Base-by-base conservation (phyloP, 2,329 filamentous ascomycete species). In the Penicillium sumatraense region DNA sequence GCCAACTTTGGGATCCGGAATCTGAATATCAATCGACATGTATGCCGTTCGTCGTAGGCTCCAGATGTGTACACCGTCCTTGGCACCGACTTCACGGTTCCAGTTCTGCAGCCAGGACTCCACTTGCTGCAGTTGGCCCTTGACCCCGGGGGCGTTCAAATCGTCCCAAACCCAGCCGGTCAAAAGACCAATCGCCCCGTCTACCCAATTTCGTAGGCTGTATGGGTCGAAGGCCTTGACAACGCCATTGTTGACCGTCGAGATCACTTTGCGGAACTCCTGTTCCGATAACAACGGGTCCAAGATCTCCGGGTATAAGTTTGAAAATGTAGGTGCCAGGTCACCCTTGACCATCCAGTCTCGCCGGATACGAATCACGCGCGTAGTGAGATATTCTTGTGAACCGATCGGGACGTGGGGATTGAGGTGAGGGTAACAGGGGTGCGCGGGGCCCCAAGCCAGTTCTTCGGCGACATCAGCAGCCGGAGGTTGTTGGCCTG, bases 161-260 rank as follows among this genome's bases (percentile, higher is more conserved):
- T 98, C 93, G 56, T 99, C 95, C 91, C 92, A 98, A 29, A 98
- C 68, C 90, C 93, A 99, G 20, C 93, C 90, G 0, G 95, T 98
- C 29, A 92, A 75, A 4, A 96, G 80, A 2, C 93, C 92, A 63
- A 98, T 71, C 10, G 91, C 72, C 11, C 86, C 85, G 73, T 99
- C 95, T 0, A 96, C 61, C 67, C 93, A 86, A 64, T 96, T 96
- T 48, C 90, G 82, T 65, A 84, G 77, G 51, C 82, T 86, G 71
- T 87, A 93, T 0, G 95, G 93, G 67, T 89, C 86, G 72, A 96
- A 97, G 0, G 89, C 87, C n/a, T 83, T 83, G 35, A 89, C 78
- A 14, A 98, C 78, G 60, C 91, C 86, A 11, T 83, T 77, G 68
- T 99, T 99, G 51, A 98, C 82, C 67, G 87, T 89, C 56, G 92